Conservation (phyloP, 1,284 basidiomycete species). For the Phlebopus sp. region DNA sequence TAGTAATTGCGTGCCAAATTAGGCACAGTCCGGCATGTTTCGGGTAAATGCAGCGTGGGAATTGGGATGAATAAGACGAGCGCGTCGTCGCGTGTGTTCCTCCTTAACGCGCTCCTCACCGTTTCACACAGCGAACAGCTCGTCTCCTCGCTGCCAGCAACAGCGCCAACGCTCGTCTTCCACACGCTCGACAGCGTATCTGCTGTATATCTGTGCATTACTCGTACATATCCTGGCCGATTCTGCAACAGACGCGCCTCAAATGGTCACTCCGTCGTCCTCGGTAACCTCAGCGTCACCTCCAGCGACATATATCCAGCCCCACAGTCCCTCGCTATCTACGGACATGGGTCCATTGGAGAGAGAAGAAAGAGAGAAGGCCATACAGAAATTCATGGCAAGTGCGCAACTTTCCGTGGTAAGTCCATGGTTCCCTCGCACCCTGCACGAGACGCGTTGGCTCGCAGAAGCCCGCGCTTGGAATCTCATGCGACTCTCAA, state of each 20-base stretch:
- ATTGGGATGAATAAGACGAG: conserved; percentile 38
- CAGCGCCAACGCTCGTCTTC: conserved; percentile 9
- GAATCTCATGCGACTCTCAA: background rate
- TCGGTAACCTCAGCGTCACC: conserved; percentile 76
- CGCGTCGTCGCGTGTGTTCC: conserved; percentile 43
- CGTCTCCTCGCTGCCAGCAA: conserved; percentile 36
- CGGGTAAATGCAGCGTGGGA: conserved; percentile 30
- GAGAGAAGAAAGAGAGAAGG: conserved; percentile 56
- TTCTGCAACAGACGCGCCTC: conserved; percentile 36
- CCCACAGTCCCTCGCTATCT: conserved; percentile 40
- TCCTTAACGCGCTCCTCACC: conserved; percentile 42
- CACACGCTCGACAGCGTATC: conserved; percentile 9
- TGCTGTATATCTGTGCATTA: conserved; percentile 10
- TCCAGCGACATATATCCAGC: conserved; percentile 56
- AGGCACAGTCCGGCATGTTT: conserved; percentile 21
- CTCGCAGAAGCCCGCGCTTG: conserved; percentile 18
- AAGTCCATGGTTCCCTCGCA: conserved; percentile 37
- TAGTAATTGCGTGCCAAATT: conserved; percentile 18
- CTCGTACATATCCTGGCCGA: conserved; percentile 11
- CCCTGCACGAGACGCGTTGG: conserved; percentile 45
- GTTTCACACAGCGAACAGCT: conserved; percentile 30
- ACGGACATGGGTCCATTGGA: conserved; percentile 40
- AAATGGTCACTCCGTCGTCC: conserved; percentile 73
- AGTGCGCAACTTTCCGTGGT: conserved; percentile 75
- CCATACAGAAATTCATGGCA: conserved; percentile 69